These are phyloP conservation scores for Sporobolomyces pararoseus DNA, from an alignment of 768 basidiomycete genomes.

Conservation along the genomic window DNA sequence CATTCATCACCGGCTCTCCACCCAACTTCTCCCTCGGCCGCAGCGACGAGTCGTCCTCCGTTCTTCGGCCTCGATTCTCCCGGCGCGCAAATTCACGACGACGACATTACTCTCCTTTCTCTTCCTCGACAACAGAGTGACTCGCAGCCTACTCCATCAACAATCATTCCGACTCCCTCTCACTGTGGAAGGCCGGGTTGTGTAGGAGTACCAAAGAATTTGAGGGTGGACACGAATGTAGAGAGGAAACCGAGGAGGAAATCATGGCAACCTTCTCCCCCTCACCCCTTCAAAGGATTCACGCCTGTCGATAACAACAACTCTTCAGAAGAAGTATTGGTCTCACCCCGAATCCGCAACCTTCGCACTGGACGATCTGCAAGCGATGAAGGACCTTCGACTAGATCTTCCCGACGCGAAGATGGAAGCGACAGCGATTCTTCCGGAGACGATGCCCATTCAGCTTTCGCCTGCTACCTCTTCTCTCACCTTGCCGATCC, in stretches of 20 bases:
- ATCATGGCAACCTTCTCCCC: conserved; percentile 18
- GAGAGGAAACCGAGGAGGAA: conserved; percentile 13
- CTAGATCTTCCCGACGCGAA: background rate
- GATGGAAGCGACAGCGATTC: conserved; percentile 1
- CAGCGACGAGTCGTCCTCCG: background rate
- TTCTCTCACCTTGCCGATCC: conserved; percentile 35
- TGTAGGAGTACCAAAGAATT: conserved; percentile 21
- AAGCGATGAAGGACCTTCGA: conserved; percentile 7
- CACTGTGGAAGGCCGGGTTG: conserved; percentile 34
- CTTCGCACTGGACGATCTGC: conserved; percentile 14
- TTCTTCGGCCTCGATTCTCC: conserved; percentile 6
- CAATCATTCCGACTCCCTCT: background rate
- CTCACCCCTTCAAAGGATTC: conserved; percentile 3
- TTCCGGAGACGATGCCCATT: conserved; percentile 27
- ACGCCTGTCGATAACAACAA: conserved; percentile 19
- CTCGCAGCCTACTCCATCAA: background rate
- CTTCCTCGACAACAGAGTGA: conserved; percentile 10
- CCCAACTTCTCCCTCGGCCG: conserved; percentile 16
- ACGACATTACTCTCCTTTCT: conserved; percentile 27
- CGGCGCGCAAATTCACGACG: conserved; percentile 26
- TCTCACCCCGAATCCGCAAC: conserved; percentile 29
- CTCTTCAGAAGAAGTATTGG: conserved; percentile 20
- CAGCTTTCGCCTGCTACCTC: conserved; percentile 40
- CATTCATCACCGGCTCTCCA: conserved; percentile 26
- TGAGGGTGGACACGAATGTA: conserved; percentile 16